Evolutionary conservation across 768 basidiomycete genomes (phyloP), one percentile per base, ranked within the genome.

Genomic region (Cystofilobasidium ferigula): DNA sequence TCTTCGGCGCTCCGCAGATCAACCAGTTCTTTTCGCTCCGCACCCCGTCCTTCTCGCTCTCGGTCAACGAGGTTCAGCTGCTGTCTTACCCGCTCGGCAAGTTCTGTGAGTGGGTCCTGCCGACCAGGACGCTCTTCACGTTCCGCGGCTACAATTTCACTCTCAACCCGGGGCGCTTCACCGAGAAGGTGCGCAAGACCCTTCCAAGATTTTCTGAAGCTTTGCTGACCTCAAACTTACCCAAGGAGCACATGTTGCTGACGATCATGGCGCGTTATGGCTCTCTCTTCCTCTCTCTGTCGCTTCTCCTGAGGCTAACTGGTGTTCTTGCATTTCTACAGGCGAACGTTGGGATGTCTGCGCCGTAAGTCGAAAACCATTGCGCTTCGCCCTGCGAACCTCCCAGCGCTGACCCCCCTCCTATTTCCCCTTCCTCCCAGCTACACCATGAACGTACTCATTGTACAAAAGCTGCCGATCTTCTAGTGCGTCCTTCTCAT

Each of bases 381-480:
- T 30, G 14, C 22, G 30, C 57, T 75, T 76, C n/a, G n/a, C n/a
- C n/a, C n/a, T n/a, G 74, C 74, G 24, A 76, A 70, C 40, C 73
- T 74, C 53, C 68, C 67, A 4, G 72, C 71, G 59, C 57, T 59
- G 32, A 66, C 69, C 3, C 71, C 73, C n/a, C n/a, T n/a, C n/a
- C n/a, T n/a, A n/a, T n/a, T n/a, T n/a, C n/a, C n/a, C n/a, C n/a
- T n/a, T n/a, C n/a, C n/a, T n/a, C n/a, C n/a, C n/a, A n/a, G n/a
- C 20, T 74, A 74, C 69, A 71, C 74, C 10, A 69, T 57, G 47
- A 70, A 73, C 69, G 70, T 74, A 26, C 61, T 74, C 62, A 62
- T 67, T 0, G 57, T 61, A 9, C 73, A 74, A 45, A 57, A 60
- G 36, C 62, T 74, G 34, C 72, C 28, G 28, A 61, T 67, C 20